These are phyloP conservation scores for Aegle marmelos DNA, from an alignment of 345 rosid species.

Conservation along the genomic window DNA sequence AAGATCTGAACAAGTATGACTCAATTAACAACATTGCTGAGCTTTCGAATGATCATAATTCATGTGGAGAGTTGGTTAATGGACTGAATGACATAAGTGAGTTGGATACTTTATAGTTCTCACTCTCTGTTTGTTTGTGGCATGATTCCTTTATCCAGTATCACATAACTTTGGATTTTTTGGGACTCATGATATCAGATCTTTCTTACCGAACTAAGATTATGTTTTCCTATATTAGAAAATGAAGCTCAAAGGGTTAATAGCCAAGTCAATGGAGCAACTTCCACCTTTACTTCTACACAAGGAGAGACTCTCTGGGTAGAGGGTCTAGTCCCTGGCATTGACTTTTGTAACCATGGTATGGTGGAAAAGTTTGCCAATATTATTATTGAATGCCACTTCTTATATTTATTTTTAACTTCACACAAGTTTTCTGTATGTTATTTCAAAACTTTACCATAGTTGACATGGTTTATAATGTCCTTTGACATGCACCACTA, in stretches of 20 bases:
- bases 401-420: neutral
- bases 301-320: slow-evolving; percentile 77
- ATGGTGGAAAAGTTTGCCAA: slow-evolving; percentile 11
- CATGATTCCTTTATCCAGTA: neutral
- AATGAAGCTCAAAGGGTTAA: slow-evolving; percentile 19
- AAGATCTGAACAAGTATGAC: slow-evolving; percentile 23
- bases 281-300: slow-evolving; percentile 31
- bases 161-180: neutral
- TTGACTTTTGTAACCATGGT: slow-evolving; percentile 98
- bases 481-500: neutral
- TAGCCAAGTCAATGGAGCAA: slow-evolving; percentile 27
- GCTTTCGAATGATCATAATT: slow-evolving; percentile 18
- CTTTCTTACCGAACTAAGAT: slow-evolving; percentile 17
- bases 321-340: slow-evolving; percentile 96
- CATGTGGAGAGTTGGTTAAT: slow-evolving; percentile 13
- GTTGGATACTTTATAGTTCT: slow-evolving; percentile 15
- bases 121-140: neutral
- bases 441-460: neutral
- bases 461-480: neutral
- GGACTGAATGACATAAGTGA: slow-evolving; percentile 33
- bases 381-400: neutral
- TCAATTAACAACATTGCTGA: slow-evolving; percentile 11
- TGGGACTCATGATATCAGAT: neutral
- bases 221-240: slow-evolving; percentile 30
- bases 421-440: neutral